These are phyloP conservation scores for Verbascum thapsus DNA, from an alignment of 257 asterid genomes.

Conservation along the genomic window DNA sequence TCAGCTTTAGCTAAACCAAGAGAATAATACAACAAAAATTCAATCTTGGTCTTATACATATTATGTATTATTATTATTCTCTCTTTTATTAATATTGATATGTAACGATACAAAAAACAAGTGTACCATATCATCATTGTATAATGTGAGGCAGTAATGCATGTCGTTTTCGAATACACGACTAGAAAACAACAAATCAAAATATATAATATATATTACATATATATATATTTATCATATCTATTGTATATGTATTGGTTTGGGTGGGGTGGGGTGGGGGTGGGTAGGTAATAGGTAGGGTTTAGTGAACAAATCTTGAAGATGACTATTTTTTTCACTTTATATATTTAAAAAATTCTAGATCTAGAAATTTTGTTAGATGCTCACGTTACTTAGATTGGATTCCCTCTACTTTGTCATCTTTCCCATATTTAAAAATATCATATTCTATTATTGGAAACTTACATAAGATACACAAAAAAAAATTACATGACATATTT, in stretches of 20 bases:
- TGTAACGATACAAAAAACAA: neutral
- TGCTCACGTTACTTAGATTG: conserved; percentile 28
- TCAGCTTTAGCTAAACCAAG: conserved; percentile 10
- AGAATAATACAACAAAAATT: neutral
- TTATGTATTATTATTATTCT: neutral
- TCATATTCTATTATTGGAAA: conserved; percentile 3
- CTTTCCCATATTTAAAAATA: neutral
- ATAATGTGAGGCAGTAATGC: conserved; percentile 14
- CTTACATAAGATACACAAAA: no score
- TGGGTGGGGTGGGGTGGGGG: neutral
- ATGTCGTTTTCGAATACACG: no score
- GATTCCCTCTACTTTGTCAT: conserved; percentile 26
- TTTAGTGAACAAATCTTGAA: neutral
- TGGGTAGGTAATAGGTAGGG: conserved; percentile 11
- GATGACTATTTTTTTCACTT: neutral
- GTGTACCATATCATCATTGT: neutral
- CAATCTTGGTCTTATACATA: neutral
- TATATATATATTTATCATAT: no score
- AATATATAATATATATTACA: neutral
- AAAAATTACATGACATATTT: no score
- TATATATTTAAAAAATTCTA: neutral
- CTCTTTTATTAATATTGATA: no score
- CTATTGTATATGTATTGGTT: no score
- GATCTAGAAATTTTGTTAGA: conserved; percentile 29
- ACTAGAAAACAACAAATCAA: no score